phyloP scores from a whole-genome alignment of 495 filamentous ascomycete genomes.

The Neurospora sp. region DNA sequence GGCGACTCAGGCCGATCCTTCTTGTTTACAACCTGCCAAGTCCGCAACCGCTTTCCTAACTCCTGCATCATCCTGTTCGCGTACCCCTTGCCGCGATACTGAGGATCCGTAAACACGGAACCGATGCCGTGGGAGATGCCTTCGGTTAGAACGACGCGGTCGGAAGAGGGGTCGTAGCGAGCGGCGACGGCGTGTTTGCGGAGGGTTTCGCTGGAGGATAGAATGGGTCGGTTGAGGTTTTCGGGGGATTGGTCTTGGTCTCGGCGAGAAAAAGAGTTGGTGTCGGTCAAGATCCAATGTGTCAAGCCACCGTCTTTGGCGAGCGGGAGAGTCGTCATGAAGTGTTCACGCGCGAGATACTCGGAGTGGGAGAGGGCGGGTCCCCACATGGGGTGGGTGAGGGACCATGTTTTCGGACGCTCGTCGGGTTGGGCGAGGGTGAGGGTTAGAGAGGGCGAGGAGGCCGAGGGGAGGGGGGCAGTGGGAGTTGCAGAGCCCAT shows the following conservation, averaged over 20 bases:
- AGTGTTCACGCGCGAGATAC: slow-evolving; percentile 71
- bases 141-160: slow-evolving; percentile 42
- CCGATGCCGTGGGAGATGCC: slow-evolving; percentile 70
- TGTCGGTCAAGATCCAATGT: slow-evolving; percentile 76
- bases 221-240: slow-evolving; percentile 43
- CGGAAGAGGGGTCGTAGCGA: slow-evolving; percentile 5
- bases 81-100: slow-evolving; percentile 68
- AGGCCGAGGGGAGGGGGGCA: slow-evolving; percentile 41
- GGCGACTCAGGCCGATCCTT: not conserved
- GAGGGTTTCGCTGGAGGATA: slow-evolving; percentile 76
- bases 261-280: slow-evolving; percentile 14
- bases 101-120: slow-evolving; percentile 72
- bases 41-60: slow-evolving; percentile 26
- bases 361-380: slow-evolving; percentile 51
- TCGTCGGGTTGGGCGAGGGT: slow-evolving; percentile 59
- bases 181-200: slow-evolving; percentile 55
- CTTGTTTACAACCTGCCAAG: slow-evolving; percentile 21
- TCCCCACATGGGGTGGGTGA: slow-evolving; percentile 66
- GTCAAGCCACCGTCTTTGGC: slow-evolving; percentile 66
- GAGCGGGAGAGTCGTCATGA: slow-evolving; percentile 55
- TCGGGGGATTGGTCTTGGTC: not conserved
- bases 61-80: slow-evolving; percentile 52
- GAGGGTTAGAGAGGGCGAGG: slow-evolving; percentile 54
- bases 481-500: slow-evolving; percentile 19
- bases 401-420: slow-evolving; percentile 48